These are phyloP conservation scores for Exophiala aquamarina DNA, from an alignment of 2,329 filamentous ascomycete genomes.

Conservation along the genomic window DNA sequence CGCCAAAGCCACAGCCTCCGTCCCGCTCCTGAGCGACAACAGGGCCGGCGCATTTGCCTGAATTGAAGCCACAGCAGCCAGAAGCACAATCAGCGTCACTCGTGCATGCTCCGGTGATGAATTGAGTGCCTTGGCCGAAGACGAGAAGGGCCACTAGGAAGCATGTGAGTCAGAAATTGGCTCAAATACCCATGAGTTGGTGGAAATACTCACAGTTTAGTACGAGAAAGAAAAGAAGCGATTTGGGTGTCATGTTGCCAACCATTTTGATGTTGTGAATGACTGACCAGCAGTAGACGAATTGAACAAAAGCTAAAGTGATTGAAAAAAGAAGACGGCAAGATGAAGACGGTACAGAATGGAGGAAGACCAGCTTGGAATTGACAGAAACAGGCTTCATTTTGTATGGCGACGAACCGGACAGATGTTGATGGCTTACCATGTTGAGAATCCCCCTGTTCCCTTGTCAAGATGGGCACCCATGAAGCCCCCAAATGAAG, in stretches of 20 bases:
- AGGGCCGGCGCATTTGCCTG: constrained; percentile 28
- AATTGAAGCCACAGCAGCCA: constrained; percentile 32
- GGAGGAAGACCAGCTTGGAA: constrained; percentile 1
- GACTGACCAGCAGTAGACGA: constrained; percentile 9
- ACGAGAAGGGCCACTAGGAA: constrained; percentile 17
- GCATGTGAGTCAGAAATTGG: neutral
- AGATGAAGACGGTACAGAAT: neutral
- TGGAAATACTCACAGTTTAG: constrained; percentile 18
- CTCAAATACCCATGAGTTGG: neutral
- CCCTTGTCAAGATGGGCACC: too few relatives aligned
- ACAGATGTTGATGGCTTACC: too few relatives aligned
- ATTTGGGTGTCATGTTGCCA: constrained; percentile 7
- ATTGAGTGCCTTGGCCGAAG: constrained; percentile 27
- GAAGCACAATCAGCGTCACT: constrained; percentile 31
- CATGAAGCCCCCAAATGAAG: neutral
- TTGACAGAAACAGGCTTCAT: neutral
- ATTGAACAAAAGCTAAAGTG: constrained; percentile 9
- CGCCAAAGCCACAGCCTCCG: constrained; percentile 30
- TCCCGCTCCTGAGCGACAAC: constrained; percentile 28
- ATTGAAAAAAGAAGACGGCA: constrained; percentile 2
- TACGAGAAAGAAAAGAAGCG: constrained; percentile 11
- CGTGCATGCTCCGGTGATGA: constrained; percentile 31
- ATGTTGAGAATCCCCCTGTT: too few relatives aligned
- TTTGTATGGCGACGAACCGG: neutral
- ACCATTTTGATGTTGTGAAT: constrained; percentile 14